Percentiles rank a stretch among this genome's conserved stretches.
Conservation (phyloP, 805 yeast species). For the Yamadazyma tumulicola region DNA sequence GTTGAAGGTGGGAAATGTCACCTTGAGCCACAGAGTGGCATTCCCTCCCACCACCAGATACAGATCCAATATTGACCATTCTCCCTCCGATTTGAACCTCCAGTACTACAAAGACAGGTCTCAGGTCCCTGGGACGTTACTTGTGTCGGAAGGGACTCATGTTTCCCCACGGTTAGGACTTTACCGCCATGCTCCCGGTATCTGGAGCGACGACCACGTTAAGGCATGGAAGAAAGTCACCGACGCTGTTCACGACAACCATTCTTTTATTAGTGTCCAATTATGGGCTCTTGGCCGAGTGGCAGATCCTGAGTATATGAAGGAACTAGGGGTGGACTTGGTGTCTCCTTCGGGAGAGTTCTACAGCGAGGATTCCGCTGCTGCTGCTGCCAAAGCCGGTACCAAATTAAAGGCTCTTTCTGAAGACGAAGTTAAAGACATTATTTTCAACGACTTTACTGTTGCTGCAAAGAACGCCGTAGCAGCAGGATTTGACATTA, state of each 20-base stretch:
- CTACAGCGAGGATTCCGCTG: slow-evolving; percentile 1
- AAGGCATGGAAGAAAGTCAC: slow-evolving; percentile 46
- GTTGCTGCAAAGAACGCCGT: slow-evolving; percentile 25
- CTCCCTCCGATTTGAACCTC: slow-evolving; percentile 26
- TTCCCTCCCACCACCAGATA: slow-evolving; percentile 26
- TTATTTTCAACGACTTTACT: slow-evolving; percentile 18
- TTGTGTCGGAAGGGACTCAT: slow-evolving; percentile 31
- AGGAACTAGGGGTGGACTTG: slow-evolving; percentile 17
- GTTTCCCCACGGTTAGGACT: slow-evolving; percentile 36
- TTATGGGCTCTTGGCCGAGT: slow-evolving; percentile 52
- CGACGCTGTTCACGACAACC: slow-evolving; percentile 43
- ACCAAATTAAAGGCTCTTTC: slow-evolving; percentile 15
- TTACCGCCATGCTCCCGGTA: slow-evolving; percentile 44
- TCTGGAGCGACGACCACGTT: slow-evolving; percentile 46
- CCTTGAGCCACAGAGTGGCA: slow-evolving; percentile 19
- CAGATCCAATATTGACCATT: slow-evolving; percentile 18
- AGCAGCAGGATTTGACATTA: slow-evolving; percentile 33
- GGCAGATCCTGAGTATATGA: slow-evolving; percentile 21
- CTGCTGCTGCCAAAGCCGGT: slow-evolving; percentile 4
- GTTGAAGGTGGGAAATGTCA: slow-evolving; percentile 27
- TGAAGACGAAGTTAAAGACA: slow-evolving; percentile 16
- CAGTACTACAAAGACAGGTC: slow-evolving; percentile 29
- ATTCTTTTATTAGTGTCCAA: slow-evolving; percentile 44
- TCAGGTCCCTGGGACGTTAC: slow-evolving; percentile 24
- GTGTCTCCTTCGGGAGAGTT: slow-evolving; percentile 3